Evolutionary conservation across 345 rosid species (phyloP), one percentile per base, ranked within the genome.

Genomic region (Raphanus sativus): DNA sequence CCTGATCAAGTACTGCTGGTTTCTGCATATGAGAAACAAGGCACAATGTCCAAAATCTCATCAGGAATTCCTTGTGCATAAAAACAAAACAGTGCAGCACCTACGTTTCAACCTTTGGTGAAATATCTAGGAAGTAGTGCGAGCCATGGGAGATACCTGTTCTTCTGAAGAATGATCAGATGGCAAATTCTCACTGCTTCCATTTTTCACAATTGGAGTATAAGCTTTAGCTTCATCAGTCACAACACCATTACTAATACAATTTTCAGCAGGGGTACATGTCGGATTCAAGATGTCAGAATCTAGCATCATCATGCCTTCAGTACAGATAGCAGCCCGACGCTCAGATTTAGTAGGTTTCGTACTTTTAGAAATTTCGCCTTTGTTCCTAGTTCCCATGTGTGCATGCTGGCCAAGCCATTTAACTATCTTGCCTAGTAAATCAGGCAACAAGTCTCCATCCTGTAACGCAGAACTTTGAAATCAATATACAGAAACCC

Each of bases 401-500:
- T 79, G 85, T 69, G 91, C 89, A 90, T 95, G 88, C 81, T 84
- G 86, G 54, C 76, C 83, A 78, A 95, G 85, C 99, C 99, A 95
- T 74, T 81, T 86, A 61, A 85, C 75, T 75, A 95, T 60, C 84
- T 93, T 89, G 84, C 85, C 77, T 67, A 38, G 84, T 85, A 86
- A 45, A 62, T 90, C 97, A 73, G 94, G 88, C 9, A 75, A 75
- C 80, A 89, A 67, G 81, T 68, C 83, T 78, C 86, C 89, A 50
- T 85, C 97, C 99, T 95, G 82, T 75, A 73, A 29, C 36, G 42
- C 67, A 76, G 54, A 36, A 60, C 25, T 72, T 71, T 67, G 9
- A 78, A 71, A 62, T 79, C 55, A 79, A 45, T 62, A 42, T 70
- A 69, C 75, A 54, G 42, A 75, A 74, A 60, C 58, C 24, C 40